Conservation (phyloP, 148 eudicot genomes). For the Fallopia convolvulus region DNA sequence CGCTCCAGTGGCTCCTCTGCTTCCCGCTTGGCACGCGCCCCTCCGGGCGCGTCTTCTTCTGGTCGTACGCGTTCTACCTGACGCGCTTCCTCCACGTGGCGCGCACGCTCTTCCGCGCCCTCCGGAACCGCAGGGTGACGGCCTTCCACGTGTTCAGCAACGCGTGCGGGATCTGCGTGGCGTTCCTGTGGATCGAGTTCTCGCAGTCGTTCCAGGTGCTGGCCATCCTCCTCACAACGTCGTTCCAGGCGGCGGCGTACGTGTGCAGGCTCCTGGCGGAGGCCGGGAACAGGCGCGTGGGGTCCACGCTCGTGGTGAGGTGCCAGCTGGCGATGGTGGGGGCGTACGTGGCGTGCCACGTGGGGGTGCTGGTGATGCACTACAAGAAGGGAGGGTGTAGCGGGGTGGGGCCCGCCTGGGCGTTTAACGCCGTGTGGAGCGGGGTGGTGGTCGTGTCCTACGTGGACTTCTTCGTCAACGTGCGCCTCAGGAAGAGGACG, state of each 20-base stretch:
- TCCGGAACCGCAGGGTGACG: slow-evolving; percentile 24
- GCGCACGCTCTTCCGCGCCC: slow-evolving; percentile 25
- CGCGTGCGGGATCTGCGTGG: slow-evolving; percentile 23
- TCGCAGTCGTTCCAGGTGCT: slow-evolving; percentile 50
- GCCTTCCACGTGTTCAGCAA: slow-evolving; percentile 31
- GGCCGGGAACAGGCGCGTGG: slow-evolving; percentile 14
- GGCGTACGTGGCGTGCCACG: slow-evolving; percentile 33
- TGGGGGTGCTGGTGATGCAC: slow-evolving; percentile 35
- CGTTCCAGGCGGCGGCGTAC: slow-evolving; percentile 24
- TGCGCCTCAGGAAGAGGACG: slow-evolving; percentile 9
- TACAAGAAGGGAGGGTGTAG: slow-evolving; percentile 45
- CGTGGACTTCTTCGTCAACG: slow-evolving; percentile 16
- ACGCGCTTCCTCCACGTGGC: slow-evolving; percentile 36
- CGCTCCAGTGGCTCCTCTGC: slow-evolving; percentile 46
- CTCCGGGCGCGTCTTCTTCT: slow-evolving; percentile 49
- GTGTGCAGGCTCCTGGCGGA: slow-evolving; percentile 33
- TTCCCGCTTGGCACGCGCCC: slow-evolving; percentile 54
- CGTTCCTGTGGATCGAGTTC: slow-evolving; percentile 49
- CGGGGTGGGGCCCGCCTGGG: slow-evolving; percentile 46
- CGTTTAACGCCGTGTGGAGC: slow-evolving; percentile 29
- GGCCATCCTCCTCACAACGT: slow-evolving; percentile 26
- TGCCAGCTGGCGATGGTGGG: slow-evolving; percentile 32
- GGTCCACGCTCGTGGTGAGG: slow-evolving; percentile 26
- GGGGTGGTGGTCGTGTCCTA: slow-evolving; percentile 23
- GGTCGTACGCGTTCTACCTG: slow-evolving; percentile 47